Evolutionary conservation across 495 filamentous ascomycete genomes (phyloP), one percentile per base, ranked within the genome.

Genomic region (Baudoinia panamericana): DNA sequence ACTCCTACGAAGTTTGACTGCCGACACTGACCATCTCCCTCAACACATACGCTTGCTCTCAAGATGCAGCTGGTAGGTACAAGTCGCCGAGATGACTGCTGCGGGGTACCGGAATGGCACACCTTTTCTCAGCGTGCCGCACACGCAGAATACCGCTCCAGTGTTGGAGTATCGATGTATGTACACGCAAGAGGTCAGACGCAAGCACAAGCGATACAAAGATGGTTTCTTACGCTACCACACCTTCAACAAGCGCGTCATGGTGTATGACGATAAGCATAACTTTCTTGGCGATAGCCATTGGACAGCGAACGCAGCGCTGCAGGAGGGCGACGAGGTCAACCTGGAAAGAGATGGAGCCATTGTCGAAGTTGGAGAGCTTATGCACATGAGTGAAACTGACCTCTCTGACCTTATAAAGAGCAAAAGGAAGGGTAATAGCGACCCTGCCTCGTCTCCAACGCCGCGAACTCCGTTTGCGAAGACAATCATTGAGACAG

Each of bases 141-240:
- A 51, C 40, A 48, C 66, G 10, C 71, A 75, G 41, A 76, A 75
- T 56, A 85, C 79, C 23, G 84, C 86, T 2, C 68, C 72, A 0
- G 81, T 93, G 19, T 62, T 80, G 50, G 84, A 90, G 48, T 87
- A 76, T 53, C 65, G 73, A 39, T 93, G 86, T 51, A 75, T 95
- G 16, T 95, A 80, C 59, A 93, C 82, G 4, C 71, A 78, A 47
- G 86, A 95, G 54, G 56, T 93, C 36, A 74, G 77, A 7, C 72
- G 81, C 36, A 95, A 95, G 60, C 74, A 80, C 37, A 95, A 95
- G 60, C 65, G 81, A 32, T 95, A 86, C 86, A 82, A 88, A 50
- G 87, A 95, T 78, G 87, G 87, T 29, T 74, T 76, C 31, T 69
- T 93, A 22, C 75, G 78, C 37, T 93, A 76, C 54, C 86, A 95